phyloP scores from a whole-genome alignment of 2,329 filamentous ascomycete species.

The Bisporella sp. region DNA sequence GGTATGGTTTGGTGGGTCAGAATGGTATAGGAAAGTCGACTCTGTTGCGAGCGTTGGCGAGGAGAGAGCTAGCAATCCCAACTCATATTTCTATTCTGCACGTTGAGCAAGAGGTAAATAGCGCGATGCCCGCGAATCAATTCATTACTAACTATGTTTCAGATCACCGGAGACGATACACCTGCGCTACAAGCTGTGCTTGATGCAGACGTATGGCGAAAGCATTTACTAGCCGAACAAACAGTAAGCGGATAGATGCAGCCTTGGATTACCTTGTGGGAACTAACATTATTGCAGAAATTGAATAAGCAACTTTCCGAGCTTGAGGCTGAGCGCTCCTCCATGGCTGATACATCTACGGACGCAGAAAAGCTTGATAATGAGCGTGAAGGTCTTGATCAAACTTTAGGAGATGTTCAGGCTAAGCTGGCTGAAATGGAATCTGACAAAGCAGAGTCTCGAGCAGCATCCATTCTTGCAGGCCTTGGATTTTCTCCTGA shows the following conservation, averaged over 20 bases:
- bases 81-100: constrained; percentile 98
- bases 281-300: constrained; percentile 40
- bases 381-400: constrained; percentile 84
- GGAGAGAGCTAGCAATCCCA: constrained; percentile 89
- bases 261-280: background rate
- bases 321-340: constrained; percentile 69
- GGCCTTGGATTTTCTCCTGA: constrained; percentile 95
- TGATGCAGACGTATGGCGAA: constrained; percentile 97
- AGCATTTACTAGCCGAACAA: constrained; percentile 87
- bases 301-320: constrained; percentile 68
- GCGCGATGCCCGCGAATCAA: background rate
- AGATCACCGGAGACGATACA: constrained; percentile 94
- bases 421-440: constrained; percentile 95
- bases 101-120: constrained; percentile 85
- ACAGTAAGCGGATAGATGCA: constrained; percentile 45
- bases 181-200: constrained; percentile 90
- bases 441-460: constrained; percentile 93
- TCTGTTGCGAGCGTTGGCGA: constrained; percentile 82
- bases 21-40: constrained; percentile 99
- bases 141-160: constrained; percentile 15
- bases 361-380: constrained; percentile 81
- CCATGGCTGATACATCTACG: constrained; percentile 83
- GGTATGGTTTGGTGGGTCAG: constrained; percentile 96
- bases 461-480: constrained; percentile 91
- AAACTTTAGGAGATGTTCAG: constrained; percentile 86